A percentile compares a stretch with the other conserved stretches of the same genome.
phyloP scores from a whole-genome alignment of 495 filamentous ascomycete species.

The Hypoxylon crocopeplum region DNA sequence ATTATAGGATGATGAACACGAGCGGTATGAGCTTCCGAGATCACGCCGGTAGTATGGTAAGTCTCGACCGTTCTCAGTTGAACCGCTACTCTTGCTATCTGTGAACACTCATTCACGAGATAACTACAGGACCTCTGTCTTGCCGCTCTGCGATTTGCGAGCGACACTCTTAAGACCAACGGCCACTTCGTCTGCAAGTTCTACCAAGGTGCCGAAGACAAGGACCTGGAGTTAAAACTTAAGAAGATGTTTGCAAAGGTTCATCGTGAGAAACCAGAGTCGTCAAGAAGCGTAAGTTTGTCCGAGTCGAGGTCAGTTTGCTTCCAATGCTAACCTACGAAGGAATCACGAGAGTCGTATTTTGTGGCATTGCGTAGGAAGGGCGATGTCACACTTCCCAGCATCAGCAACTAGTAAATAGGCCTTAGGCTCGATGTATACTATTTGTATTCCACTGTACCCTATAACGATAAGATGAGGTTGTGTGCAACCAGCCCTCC shows the following conservation, averaged over 20 bases:
- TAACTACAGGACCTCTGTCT: conserved; percentile 80
- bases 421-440: conserved; percentile 9
- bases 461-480: neutral
- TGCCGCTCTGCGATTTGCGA: conserved; percentile 81
- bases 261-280: conserved; percentile 84
- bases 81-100: neutral
- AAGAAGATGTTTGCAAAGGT: conserved; percentile 79
- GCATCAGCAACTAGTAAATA: neutral
- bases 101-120: conserved; percentile 6
- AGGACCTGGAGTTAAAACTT: conserved; percentile 72
- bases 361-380: conserved; percentile 79
- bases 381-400: conserved; percentile 42
- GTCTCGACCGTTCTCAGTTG: conserved; percentile 31
- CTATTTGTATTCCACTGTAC: neutral
- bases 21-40: conserved; percentile 86
- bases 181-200: conserved; percentile 98
- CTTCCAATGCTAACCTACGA: neutral
- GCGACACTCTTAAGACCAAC: conserved; percentile 78
- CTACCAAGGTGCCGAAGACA: conserved; percentile 89
- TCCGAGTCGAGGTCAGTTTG: neutral
- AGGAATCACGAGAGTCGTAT: conserved; percentile 92
- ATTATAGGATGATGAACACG: conserved; percentile 98
- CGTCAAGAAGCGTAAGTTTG: conserved; percentile 78
- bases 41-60: conserved; percentile 94
- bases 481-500: neutral